These are phyloP conservation scores for Helotiales sp. DNA, from an alignment of 2,329 filamentous ascomycete genomes.

Conservation along the genomic window DNA sequence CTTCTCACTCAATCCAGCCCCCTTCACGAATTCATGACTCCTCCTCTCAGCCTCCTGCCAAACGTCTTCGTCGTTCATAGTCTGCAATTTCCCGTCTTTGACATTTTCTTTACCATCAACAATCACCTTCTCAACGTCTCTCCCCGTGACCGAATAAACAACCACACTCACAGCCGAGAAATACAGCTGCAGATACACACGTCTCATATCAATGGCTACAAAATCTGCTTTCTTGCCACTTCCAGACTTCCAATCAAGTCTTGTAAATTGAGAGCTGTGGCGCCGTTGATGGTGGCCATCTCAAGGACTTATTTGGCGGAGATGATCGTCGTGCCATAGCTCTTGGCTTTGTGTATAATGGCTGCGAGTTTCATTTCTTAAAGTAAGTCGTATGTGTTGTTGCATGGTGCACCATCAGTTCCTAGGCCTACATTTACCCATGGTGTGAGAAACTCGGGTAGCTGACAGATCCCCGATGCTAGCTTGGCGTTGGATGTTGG, in stretches of 20 bases:
- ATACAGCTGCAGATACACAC: constrained; percentile 19
- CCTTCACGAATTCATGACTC: constrained; percentile 46
- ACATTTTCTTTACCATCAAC: constrained; percentile 50
- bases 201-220: constrained; percentile 53
- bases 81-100: constrained; percentile 43
- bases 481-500: constrained; percentile 23
- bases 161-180: constrained; percentile 47
- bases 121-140: constrained; percentile 51
- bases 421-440: constrained; percentile 19
- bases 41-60: constrained; percentile 46
- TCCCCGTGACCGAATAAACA: constrained; percentile 51
- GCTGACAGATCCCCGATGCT: constrained; percentile 12
- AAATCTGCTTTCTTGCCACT: constrained; percentile 62
- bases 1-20: constrained; percentile 45
- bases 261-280: constrained; percentile 21
- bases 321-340: constrained; percentile 12
- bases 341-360: constrained; percentile 20
- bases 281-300: constrained; percentile 30
- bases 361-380: constrained; percentile 24
- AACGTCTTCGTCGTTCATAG: constrained; percentile 49
- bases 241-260: constrained; percentile 44
- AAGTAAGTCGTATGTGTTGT: constrained; percentile 22
- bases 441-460: constrained; percentile 17
- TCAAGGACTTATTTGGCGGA: constrained; percentile 44
- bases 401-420: constrained; percentile 24